Evolutionary conservation across 1,284 basidiomycete species (phyloP), one percentile per base, ranked within the genome.

Genomic region (Boletus mariae): DNA sequence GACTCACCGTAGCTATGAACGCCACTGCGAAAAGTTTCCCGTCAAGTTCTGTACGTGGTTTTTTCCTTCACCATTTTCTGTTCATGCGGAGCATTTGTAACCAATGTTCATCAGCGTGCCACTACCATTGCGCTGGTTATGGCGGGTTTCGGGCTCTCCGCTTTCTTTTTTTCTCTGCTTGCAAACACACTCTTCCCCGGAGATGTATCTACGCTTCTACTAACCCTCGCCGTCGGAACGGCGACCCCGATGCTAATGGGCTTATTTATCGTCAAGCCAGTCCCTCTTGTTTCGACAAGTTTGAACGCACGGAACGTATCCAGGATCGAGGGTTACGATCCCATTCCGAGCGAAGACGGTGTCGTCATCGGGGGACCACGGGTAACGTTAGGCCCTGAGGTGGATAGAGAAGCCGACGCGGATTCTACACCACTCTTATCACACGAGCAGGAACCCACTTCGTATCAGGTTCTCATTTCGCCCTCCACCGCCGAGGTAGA

Each of bases 101-200:
- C 35, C 44, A 25, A 50, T 41, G 47, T 46, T 46, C 13, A 47
- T 15, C 50, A 84, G 84, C 76, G 90, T 32, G 90, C 85, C 2
- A 82, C 85, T 0, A 80, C 85, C 1, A 89, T 86, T 2, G 85
- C 84, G 3, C 65, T 89, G 13, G 89, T 92, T 25, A 72, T 91
- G 15, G 87, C 88, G 0, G 90, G 88, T 15, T 92, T 91, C 55
- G 91, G 91, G 0, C 76, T 93, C 6, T 90, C 87, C 10, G 91
- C 90, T 0, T 92, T 92, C 71, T 74, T 87, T 53, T 93, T 92
- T 71, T 85, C 85, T 20, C 77, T 81, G 0, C 65, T 90, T 20
- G 82, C 86, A 0, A 83, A 89, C 52, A 59, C 75, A 1, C 61
- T 85, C 26, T 92, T 83, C 58, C 82, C 85, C 0, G 90, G 87